A percentile compares a stretch with the other conserved stretches of the same genome.
These are phyloP conservation scores for Leccinum pachyderme DNA, from an alignment of 1,284 basidiomycete species.

Conservation along the genomic window DNA sequence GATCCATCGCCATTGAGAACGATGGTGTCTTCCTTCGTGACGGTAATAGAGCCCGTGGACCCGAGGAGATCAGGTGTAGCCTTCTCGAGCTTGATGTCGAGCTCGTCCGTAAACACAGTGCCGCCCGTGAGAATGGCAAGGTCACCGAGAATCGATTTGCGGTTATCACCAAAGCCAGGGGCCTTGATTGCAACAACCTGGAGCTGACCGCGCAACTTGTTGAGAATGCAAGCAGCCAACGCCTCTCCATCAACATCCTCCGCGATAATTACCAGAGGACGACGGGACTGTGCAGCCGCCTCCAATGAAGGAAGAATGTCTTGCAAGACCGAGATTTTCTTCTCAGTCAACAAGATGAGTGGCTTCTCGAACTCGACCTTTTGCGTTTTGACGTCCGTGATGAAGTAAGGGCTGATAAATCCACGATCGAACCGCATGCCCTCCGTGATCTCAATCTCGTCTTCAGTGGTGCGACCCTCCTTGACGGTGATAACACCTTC, in stretches of 20 bases:
- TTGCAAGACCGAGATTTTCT: constrained; percentile 95
- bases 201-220: constrained; percentile 97
- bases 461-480: constrained; percentile 96
- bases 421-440: constrained; percentile 99
- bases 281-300: constrained; percentile 85
- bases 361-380: constrained; percentile 99
- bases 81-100: constrained; percentile 96
- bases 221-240: constrained; percentile 94
- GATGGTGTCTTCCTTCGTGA: constrained; percentile 99
- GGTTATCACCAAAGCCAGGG: constrained; percentile 98
- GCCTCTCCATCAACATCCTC: constrained; percentile 99
- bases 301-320: constrained; percentile 96
- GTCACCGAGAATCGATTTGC: constrained; percentile 96
- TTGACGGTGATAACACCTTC: constrained; percentile 99
- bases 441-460: constrained; percentile 99
- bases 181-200: constrained; percentile 94
- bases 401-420: constrained; percentile 98
- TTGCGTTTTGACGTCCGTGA: constrained; percentile 97
- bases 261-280: constrained; percentile 93
- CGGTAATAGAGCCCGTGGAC: constrained; percentile 86
- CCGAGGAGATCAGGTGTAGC: constrained; percentile 90
- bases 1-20: constrained; percentile 90
- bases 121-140: constrained; percentile 96
- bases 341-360: constrained; percentile 89
- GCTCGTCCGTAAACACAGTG: constrained; percentile 96